These are phyloP conservation scores for Amaranthus palmeri DNA, from an alignment of 148 eudicot genomes.

Conservation along the genomic window DNA sequence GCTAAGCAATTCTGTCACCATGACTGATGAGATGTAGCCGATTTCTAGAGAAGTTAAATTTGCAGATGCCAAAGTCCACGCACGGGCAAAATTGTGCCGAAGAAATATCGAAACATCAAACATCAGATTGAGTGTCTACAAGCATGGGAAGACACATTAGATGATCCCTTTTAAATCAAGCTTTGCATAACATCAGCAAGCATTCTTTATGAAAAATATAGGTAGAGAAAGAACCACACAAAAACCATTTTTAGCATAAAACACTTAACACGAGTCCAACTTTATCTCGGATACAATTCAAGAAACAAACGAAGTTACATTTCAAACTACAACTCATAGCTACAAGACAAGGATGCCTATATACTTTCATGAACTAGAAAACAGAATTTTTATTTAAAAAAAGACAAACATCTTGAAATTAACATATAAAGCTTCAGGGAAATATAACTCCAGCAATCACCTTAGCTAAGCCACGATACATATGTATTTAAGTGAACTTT, in stretches of 20 bases:
- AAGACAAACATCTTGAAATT: no score
- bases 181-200: neutral
- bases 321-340: neutral
- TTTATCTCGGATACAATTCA: no score
- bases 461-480: no score
- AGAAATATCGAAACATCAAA: slow-evolving; percentile 81
- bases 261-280: neutral
- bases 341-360: neutral
- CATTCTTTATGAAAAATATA: no score
- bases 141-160: slow-evolving; percentile 22
- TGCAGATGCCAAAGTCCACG: slow-evolving; percentile 73
- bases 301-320: neutral
- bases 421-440: neutral
- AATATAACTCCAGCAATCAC: neutral
- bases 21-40: slow-evolving; percentile 71
- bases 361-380: neutral
- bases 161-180: neutral
- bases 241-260: neutral
- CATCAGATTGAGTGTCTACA: slow-evolving; percentile 78
- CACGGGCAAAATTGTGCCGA: slow-evolving; percentile 72
- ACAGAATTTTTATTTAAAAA: no score
- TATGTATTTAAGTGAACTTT: neutral
- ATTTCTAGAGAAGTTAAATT: slow-evolving; percentile 69
- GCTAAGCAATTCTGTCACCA: slow-evolving; percentile 79
- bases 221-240: neutral